Evolutionary conservation across 805 yeast species (phyloP).

Genomic region (Suhomyces xylopsoci): DNA sequence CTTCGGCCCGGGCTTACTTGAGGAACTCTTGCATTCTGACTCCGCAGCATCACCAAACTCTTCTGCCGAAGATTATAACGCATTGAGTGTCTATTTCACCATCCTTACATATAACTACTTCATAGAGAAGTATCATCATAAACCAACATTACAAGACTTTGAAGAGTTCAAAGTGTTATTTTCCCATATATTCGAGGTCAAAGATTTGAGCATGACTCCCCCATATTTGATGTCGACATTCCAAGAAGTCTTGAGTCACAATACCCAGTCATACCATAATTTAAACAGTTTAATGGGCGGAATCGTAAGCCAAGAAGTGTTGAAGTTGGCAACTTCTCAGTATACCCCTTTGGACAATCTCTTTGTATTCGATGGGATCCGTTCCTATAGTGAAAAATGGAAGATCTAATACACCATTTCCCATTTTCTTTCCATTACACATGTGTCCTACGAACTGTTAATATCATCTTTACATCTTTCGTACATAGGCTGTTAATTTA

Average conservation of each 20-base stretch:
- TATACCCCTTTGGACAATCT: conserved; percentile 74
- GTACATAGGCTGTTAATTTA: not conserved
- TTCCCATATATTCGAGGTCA: conserved; percentile 10
- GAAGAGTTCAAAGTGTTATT: conserved; percentile 19
- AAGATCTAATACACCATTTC: conserved; percentile 17
- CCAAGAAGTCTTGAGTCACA: conserved; percentile 35
- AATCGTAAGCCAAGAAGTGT: conserved; percentile 76
- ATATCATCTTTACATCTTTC: not conserved
- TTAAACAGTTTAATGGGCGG: conserved; percentile 77
- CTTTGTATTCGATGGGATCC: conserved; percentile 69
- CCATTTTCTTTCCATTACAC: not conserved
- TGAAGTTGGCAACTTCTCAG: conserved; percentile 75
- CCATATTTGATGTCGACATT: conserved; percentile 15
- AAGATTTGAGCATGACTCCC: conserved; percentile 11
- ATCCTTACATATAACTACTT: conserved; percentile 34
- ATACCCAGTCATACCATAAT: conserved; percentile 51
- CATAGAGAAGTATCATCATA: conserved; percentile 10
- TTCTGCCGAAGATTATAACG: conserved; percentile 13
- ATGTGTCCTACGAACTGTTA: not conserved
- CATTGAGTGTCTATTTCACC: conserved; percentile 40
- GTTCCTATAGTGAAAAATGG: conserved; percentile 46
- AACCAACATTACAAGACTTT: conserved; percentile 21
- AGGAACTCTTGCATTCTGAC: conserved; percentile 10
- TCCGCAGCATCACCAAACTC: not conserved
- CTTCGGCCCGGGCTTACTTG: conserved; percentile 13